These are phyloP conservation scores for Dipteronia dyeriana DNA, from an alignment of 345 rosid species.

Conservation along the genomic window DNA sequence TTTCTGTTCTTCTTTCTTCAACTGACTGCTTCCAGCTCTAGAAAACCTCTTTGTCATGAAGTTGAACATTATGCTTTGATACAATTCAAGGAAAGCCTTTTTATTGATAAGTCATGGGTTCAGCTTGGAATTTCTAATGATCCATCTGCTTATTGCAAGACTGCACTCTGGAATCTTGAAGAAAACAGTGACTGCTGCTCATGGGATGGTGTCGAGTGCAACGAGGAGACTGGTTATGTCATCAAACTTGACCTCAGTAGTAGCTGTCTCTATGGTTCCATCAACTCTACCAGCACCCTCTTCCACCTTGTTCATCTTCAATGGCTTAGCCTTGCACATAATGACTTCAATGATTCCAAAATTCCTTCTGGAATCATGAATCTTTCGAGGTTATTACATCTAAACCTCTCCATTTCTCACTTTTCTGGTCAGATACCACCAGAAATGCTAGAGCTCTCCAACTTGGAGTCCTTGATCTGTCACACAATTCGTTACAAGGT, in stretches of 20 bases:
- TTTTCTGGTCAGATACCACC: slow-evolving; percentile 16
- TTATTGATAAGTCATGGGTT: not conserved
- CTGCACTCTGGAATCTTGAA: too few species aligned
- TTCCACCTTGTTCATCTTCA: not conserved
- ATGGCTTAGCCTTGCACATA: slow-evolving; percentile 22
- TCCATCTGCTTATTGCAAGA: too few species aligned
- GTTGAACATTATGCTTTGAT: too few species aligned
- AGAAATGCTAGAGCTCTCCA: slow-evolving; percentile 3
- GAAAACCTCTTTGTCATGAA: too few species aligned
- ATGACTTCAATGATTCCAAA: not conserved
- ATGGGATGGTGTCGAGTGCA: too few species aligned
- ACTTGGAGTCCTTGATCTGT: slow-evolving; percentile 21
- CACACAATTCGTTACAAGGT: not conserved
- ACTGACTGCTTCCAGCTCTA: fast-evolving
- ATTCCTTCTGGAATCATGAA: slow-evolving; percentile 13
- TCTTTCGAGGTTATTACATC: not conserved
- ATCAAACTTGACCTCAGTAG: too few species aligned
- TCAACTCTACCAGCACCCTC: too few species aligned
- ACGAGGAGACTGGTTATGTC: too few species aligned
- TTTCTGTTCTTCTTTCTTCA: not conserved
- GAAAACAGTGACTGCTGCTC: too few species aligned
- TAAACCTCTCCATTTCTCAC: slow-evolving; percentile 3
- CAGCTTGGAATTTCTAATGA: not conserved
- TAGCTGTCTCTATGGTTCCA: too few species aligned
- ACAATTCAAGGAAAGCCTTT: too few species aligned